Conservation (phyloP, 2,329 filamentous ascomycete genomes). For the Metarhizium album region DNA sequence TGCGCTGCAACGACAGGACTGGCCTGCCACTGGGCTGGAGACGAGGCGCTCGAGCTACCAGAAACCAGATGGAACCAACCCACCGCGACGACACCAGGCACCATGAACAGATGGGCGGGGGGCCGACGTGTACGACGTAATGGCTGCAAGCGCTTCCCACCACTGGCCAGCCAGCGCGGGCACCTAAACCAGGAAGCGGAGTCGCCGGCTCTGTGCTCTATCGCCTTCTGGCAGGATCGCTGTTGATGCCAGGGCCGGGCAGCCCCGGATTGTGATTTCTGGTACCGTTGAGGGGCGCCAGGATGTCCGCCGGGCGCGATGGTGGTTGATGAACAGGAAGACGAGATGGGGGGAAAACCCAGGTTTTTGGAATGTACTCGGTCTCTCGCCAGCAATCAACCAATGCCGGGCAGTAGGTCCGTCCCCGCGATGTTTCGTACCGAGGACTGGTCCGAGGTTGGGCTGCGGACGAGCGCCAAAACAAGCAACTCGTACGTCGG, state of each 20-base stretch:
- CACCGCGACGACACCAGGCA: not conserved
- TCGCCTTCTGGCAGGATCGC: constrained; percentile 1
- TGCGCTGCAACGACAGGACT: not conserved
- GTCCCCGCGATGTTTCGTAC: not conserved
- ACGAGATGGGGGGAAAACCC: no score
- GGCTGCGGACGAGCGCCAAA: not conserved
- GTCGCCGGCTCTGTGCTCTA: constrained; percentile 5
- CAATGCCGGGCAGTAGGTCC: no score
- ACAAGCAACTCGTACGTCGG: not conserved
- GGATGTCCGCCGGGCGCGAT: not conserved
- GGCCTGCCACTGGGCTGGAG: not conserved
- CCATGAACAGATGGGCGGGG: not conserved
- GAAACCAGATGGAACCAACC: not conserved
- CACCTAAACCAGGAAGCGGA: constrained; percentile 5
- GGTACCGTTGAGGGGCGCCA: not conserved
- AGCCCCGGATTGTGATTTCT: not conserved
- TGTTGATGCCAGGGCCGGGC: not conserved
- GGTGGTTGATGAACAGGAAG: no score
- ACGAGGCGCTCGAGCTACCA: not conserved
- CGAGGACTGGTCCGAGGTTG: no score
- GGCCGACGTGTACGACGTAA: constrained; percentile 7
- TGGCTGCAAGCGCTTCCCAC: constrained; percentile 5
- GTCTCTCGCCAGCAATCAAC: no score
- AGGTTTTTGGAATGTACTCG: not conserved
- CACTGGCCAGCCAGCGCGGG: constrained; percentile 1